phyloP scores from a whole-genome alignment of 306 rosid species.

The Macrotyloma uniflorum region DNA sequence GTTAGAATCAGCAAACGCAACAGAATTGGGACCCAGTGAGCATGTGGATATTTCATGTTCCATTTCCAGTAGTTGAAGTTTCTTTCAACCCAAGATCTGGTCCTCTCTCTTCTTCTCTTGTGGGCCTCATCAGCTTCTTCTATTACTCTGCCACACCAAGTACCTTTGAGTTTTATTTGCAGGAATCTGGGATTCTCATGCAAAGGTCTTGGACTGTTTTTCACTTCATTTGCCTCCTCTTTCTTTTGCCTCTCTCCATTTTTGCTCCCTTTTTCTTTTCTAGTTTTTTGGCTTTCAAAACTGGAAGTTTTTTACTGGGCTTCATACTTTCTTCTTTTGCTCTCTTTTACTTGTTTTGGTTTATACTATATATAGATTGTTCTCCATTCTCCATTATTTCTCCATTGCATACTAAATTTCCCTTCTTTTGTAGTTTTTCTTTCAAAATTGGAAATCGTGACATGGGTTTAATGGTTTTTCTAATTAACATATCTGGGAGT shows the following conservation, averaged over 20 bases:
- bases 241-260: constrained; percentile 15
- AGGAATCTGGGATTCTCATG: constrained; percentile 41
- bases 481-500: constrained; percentile 20
- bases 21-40: constrained; percentile 11
- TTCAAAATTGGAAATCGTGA: constrained; percentile 3
- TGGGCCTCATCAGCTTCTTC: constrained; percentile 37
- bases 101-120: constrained; percentile 17
- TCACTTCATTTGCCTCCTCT: constrained; percentile 7
- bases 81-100: constrained; percentile 47
- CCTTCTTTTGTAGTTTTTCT: not conserved
- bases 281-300: not conserved
- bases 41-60: constrained; percentile 8
- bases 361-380: constrained; percentile 19
- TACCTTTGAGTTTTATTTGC: constrained; percentile 7
- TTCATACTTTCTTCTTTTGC: not conserved
- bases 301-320: constrained; percentile 3
- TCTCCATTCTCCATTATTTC: not conserved
- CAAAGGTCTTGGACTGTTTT: constrained; percentile 42
- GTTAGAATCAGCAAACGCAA: not conserved
- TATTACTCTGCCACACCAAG: constrained; percentile 7
- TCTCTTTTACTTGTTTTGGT: not conserved
- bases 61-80: constrained; percentile 17
- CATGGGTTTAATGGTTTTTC: not conserved
- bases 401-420: constrained; percentile 25
- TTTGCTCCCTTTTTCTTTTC: not conserved